A percentile compares a stretch with the other conserved stretches of the same genome.
These are phyloP conservation scores for Plasmodium gallinaceum DNA, from an alignment of 169 alveolate species.

Conservation along the genomic window DNA sequence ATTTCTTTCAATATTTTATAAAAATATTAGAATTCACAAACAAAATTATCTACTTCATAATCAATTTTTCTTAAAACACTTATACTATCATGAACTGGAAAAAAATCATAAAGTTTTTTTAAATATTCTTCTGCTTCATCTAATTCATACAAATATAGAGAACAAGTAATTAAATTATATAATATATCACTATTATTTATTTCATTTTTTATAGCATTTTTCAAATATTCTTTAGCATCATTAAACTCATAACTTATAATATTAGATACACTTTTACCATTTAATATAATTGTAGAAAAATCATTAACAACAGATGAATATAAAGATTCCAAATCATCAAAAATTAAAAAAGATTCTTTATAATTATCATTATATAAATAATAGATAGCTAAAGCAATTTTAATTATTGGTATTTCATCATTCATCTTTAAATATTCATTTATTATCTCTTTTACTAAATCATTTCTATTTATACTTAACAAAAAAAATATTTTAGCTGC, in stretches of 20 bases:
- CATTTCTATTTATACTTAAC: conserved; percentile 33
- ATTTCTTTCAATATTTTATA: not conserved
- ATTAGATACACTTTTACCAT: conserved; percentile 66
- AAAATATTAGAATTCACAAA: conserved; percentile 25
- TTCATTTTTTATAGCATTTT: conserved; percentile 23
- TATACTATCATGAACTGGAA: conserved; percentile 57
- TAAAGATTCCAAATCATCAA: conserved; percentile 73
- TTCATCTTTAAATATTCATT: conserved; percentile 45
- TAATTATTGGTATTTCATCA: conserved; percentile 74
- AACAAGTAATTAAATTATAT: conserved; percentile 56
- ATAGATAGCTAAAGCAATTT: conserved; percentile 60
- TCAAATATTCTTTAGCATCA: conserved; percentile 71
- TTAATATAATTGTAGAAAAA: conserved; percentile 33
- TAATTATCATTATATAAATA: conserved; percentile 55
- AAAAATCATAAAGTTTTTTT: conserved; percentile 43
- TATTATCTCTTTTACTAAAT: conserved; percentile 35
- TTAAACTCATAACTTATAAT: conserved; percentile 47
- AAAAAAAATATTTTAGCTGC: conserved; percentile 50
- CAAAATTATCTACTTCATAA: conserved; percentile 62
- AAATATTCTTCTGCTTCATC: conserved; percentile 62
- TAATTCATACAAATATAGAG: conserved; percentile 55
- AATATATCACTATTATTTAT: conserved; percentile 22
- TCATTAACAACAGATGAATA: conserved; percentile 42
- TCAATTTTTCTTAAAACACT: conserved; percentile 42
- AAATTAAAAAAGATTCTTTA: conserved; percentile 67